Percentiles rank a stretch among this genome's conserved stretches.
These are phyloP conservation scores for Gastroboletus turbinatus DNA, from an alignment of 1,284 basidiomycete species.

Conservation along the genomic window DNA sequence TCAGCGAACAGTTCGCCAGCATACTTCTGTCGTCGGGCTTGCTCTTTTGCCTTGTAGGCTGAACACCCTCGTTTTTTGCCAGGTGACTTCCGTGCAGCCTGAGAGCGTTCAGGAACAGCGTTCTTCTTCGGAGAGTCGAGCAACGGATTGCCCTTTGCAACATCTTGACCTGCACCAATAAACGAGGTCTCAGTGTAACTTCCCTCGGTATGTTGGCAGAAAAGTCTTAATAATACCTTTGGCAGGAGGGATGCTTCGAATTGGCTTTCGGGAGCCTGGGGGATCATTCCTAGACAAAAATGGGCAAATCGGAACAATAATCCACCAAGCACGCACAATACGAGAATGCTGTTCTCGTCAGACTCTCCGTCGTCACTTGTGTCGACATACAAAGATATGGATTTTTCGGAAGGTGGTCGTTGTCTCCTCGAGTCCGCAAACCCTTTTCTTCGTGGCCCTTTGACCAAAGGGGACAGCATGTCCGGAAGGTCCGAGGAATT, in stretches of 20 bases:
- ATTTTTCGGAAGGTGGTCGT: constrained; percentile 6
- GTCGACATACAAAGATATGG: constrained; percentile 32
- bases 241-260: constrained; percentile 27
- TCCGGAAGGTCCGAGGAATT: constrained; percentile 25
- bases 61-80: constrained; percentile 35
- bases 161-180: constrained; percentile 4
- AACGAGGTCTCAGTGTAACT: neutral
- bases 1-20: constrained; percentile 75
- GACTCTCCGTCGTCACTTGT: constrained; percentile 35
- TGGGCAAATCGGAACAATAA: neutral
- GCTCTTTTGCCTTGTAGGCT: constrained; percentile 43
- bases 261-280: constrained; percentile 44
- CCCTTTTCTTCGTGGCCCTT: constrained; percentile 1
- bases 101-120: constrained; percentile 7
- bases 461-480: constrained; percentile 28
- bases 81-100: constrained; percentile 22
- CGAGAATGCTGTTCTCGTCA: constrained; percentile 44
- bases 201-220: neutral
- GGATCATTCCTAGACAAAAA: constrained; percentile 41
- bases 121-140: constrained; percentile 14
- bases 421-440: constrained; percentile 4
- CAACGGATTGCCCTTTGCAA: constrained; percentile 1
- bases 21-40: constrained; percentile 49
- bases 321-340: constrained; percentile 40
- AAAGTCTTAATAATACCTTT: constrained; percentile 8